Evolutionary conservation across 176 grass and related monocot species (phyloP), one percentile per base, ranked within the genome.

Genomic region (Raddia distichophylla): DNA sequence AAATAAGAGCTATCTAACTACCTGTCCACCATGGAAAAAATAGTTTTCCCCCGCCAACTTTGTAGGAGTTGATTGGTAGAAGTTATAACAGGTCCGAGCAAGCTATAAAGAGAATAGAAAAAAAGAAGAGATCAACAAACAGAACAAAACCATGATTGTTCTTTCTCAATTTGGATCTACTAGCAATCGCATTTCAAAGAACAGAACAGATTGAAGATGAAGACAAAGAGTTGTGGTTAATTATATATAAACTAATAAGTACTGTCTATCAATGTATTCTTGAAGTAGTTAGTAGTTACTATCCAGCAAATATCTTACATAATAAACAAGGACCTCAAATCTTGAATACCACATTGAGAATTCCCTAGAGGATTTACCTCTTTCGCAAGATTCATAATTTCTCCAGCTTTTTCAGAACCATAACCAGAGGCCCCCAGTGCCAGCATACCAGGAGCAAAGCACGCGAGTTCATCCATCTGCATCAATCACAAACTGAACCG

Each of bases 381-480:
- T 89, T 99, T 87, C 71, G 97, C 91, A 70, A 99, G 91, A 79
- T 92, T 91, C 80, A 99, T 87, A 79, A 96, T 90, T 80, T 96
- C 8, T 83, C 89, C 82, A 17, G 91, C 91, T 74, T 96, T 99
- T 88, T 94, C 93, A 46, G 93, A 69, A 3, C 73, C 97, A 90
- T 99, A 99, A 75, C 91, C 97, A 80, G 93, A 88, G 47, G 97
- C 90, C 64, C 97, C 97, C 81, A 99, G 79, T 64, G 97, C 93
- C 68, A 99, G 87, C 97, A 99, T 99, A 72, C 97, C 97, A 80
- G 97, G 97, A 81, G 63, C 93, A 91, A 99, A 99, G 80, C 97
- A 99, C 69, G 97, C 97, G 85, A 99, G 86, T 77, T 99, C 97
- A 92, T 99, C 97, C 97, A 99, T 99, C 97, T 99, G 87, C 72